These are phyloP conservation scores for Suhomyces xylopsoci DNA, from an alignment of 805 yeast genomes.

Conservation along the genomic window DNA sequence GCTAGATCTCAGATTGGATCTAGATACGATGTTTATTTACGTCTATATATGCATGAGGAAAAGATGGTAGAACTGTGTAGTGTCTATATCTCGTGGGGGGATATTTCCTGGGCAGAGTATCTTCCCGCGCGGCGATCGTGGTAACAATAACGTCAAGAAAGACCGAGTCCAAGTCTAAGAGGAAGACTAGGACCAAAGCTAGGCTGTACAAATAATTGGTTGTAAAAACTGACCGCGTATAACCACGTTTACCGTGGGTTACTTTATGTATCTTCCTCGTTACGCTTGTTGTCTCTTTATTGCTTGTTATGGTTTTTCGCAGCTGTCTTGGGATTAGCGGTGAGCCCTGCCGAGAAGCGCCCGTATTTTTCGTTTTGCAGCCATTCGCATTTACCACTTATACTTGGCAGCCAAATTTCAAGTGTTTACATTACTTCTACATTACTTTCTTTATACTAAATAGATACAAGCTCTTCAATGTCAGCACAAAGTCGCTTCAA, in stretches of 20 bases:
- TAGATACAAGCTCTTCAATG: neutral
- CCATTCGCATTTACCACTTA: neutral
- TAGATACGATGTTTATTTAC: neutral
- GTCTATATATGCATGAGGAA: neutral
- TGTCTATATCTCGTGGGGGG: no score
- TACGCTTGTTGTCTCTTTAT: no score
- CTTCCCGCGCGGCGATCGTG: neutral
- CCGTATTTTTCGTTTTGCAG: neutral
- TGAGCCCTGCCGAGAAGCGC: neutral
- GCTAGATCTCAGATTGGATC: neutral
- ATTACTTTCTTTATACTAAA: neutral
- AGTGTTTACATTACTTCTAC: neutral
- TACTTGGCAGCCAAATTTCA: neutral
- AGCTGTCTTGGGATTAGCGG: neutral
- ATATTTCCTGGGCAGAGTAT: neutral
- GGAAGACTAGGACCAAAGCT: no score
- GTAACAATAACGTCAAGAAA: no score
- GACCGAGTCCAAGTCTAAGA: no score
- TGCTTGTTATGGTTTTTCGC: neutral
- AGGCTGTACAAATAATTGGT: no score
- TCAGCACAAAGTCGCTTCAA: neutral
- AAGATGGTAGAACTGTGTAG: neutral
- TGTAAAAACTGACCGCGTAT: no score
- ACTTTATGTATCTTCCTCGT: no score
- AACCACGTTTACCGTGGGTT: no score